Base-by-base conservation (phyloP, 2,329 filamentous ascomycete species). In the Aspergillus sclerotialis region DNA sequence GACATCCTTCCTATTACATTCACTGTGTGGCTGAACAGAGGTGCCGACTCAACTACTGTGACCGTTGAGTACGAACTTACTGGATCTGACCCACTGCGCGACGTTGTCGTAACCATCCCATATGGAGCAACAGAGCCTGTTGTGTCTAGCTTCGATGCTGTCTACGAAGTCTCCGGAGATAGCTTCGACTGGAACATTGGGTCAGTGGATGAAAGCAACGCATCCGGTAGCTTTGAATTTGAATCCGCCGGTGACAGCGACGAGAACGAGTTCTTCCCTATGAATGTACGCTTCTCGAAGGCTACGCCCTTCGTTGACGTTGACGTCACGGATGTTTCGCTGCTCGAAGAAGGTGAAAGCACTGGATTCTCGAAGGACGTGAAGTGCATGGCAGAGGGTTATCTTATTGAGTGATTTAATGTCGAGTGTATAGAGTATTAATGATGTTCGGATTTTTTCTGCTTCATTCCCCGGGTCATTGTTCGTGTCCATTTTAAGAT, bases 231-330 rank as follows among this genome's bases (percentile, higher is more conserved):
- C 30, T 96, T 98, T 54, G 92, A 98, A 61, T 96, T 98, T 48
- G 92, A 96, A 64, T 87, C 88, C 1, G 80, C 85, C 8, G 77
- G 80, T 36, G 85, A 89, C 47, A 78, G 80, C 36, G 86, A 90
- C 49, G 92, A 96, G 58, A 82, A 86, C 37, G 89, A 95, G 51
- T 96, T 96, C 69, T 98, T 98, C 79, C 92, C 92, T 1, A 96
- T 98, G 89, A 82, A 77, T 35, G 80, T 96, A 40, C 76, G 80
- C 35, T 98, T 98, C 65, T 81, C 78, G 44, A 95, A 94, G 74
- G 75, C 78, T 27, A 78, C 75, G 38, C 90, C 92, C 17, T 94
- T 86, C 61, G 76, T 96, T 32, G 87, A 95, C 52, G 85, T 98
- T 44, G 88, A 95, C 67, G 90, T 96, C 30, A 54, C 51, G 17